These are phyloP conservation scores for Hypomyces perniciosus DNA, from an alignment of 2,329 filamentous ascomycete genomes.

Conservation along the genomic window DNA sequence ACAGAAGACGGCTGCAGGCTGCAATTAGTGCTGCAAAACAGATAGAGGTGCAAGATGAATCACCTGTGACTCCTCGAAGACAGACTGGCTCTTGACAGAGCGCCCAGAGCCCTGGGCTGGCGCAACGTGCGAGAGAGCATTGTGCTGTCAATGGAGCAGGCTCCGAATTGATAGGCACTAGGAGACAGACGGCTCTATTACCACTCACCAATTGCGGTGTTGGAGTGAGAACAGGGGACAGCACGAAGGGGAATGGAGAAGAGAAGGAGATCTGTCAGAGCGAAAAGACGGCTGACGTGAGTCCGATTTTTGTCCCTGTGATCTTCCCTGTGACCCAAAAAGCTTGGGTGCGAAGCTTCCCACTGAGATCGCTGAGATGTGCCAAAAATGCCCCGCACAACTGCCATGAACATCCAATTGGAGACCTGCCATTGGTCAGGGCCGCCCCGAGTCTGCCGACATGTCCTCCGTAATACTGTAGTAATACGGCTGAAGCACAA, in stretches of 20 bases:
- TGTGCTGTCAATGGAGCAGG: background rate
- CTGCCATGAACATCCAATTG: background rate
- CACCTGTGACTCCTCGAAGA: conserved; percentile 15
- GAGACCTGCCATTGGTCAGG: background rate
- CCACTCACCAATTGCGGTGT: conserved; percentile 20
- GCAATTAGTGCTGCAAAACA: background rate
- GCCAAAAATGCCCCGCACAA: background rate
- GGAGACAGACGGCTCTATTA: too few relatives aligned
- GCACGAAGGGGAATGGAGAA: too few relatives aligned
- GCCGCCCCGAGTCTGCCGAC: too few relatives aligned
- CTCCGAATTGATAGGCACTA: background rate
- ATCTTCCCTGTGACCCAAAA: conserved; percentile 28
- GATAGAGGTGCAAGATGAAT: background rate
- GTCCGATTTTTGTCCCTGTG: conserved; percentile 26
- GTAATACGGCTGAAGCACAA: too few relatives aligned
- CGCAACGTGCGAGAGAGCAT: conserved; percentile 19
- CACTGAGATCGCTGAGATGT: background rate
- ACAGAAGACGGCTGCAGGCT: conserved; percentile 42
- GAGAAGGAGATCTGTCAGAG: too few relatives aligned
- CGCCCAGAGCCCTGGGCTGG: conserved; percentile 11
- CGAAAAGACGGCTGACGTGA: conserved; percentile 6
- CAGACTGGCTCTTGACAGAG: conserved; percentile 13
- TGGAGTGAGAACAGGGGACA: conserved; percentile 15
- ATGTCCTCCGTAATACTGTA: too few relatives aligned
- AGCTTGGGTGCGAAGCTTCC: background rate